These are phyloP conservation scores for Stephania japonica DNA, from an alignment of 164 flowering plant genomes.

Conservation along the genomic window DNA sequence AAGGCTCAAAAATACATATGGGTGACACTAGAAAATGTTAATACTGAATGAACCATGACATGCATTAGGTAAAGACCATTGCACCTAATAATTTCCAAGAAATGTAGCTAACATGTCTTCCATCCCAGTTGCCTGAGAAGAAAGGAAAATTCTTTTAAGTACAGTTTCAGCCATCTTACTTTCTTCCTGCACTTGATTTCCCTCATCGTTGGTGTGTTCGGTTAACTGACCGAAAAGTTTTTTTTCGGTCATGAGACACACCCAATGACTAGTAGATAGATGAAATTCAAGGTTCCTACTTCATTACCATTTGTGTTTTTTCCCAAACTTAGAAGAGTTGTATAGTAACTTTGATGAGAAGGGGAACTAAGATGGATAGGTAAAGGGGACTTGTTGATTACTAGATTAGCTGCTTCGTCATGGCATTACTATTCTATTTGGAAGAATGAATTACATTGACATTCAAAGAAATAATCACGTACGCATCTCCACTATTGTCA, in stretches of 20 bases:
- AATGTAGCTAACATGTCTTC: not conserved
- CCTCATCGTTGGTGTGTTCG: not conserved
- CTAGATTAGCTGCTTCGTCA: not conserved
- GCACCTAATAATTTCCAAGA: not conserved
- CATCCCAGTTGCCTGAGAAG: not conserved
- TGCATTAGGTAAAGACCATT: not conserved
- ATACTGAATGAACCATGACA: not conserved
- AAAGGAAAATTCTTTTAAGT: not conserved
- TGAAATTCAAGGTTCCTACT: too few relatives aligned
- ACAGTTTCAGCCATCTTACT: not conserved
- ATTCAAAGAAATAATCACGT: not conserved
- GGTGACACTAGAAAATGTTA: not conserved
- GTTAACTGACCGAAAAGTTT: too few relatives aligned
- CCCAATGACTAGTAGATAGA: too few relatives aligned
- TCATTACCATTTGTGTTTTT: too few relatives aligned
- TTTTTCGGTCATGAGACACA: too few relatives aligned
- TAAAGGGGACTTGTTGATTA: not conserved
- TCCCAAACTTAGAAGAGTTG: too few relatives aligned
- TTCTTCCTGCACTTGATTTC: not conserved
- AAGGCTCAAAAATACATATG: not conserved
- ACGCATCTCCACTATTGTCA: not conserved
- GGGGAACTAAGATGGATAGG: not conserved
- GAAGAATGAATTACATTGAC: not conserved
- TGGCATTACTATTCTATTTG: not conserved
- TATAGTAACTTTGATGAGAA: not conserved